Base-by-base conservation (phyloP, 2,329 filamentous ascomycete species). In the Ophiocordyceps sinensis region DNA sequence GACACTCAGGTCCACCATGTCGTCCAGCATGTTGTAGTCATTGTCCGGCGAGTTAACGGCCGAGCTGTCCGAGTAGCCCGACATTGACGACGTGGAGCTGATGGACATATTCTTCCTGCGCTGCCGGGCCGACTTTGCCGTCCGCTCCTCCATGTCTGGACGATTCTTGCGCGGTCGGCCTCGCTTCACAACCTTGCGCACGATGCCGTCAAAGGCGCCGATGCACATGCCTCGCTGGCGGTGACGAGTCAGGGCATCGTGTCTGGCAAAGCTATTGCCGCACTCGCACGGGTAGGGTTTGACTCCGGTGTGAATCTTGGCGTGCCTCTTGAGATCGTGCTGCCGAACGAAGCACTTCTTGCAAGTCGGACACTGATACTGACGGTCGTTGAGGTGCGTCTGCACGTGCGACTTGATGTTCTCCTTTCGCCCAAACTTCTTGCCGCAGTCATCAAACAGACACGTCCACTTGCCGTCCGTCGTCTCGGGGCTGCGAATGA, bases 351-450 rank as follows among this genome's bases (percentile, higher is more conserved):
- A 98, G 64, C 87, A 89, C 65, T 96, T 96, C 40, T 82, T 73
- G 66, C 91, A 98, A 42, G 84, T 81, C 37, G 89, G 87, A 63
- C 91, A 98, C 60, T 85, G 82, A 65, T 86, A 98, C 58, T 95
- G 91, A 38, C 91, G 77, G 60, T 98, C 91, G 53, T 93, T 91
- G 48, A 98, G 79, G 62, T 98, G 91, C 4, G 91, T 98, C 63
- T 98, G 91, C 13, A 98, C 85, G 59, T 98, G 91, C 1, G 88
- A 94, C 59, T 94, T 94, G 68, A 96, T 95, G 64, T 98, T 96
- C 61, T 98, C 91, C 60, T 95, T 94, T 51, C 91, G 78, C n/a
- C 88, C 89, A 57, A 98, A 96, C 41, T 79, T 77, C 61, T 94
- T 94, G 51, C 79, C 75, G 61, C 91, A 98, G 26, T 79, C 79